Conservation (phyloP, 73 alveolate genomes). For the Paramecium tetraurelia region DNA sequence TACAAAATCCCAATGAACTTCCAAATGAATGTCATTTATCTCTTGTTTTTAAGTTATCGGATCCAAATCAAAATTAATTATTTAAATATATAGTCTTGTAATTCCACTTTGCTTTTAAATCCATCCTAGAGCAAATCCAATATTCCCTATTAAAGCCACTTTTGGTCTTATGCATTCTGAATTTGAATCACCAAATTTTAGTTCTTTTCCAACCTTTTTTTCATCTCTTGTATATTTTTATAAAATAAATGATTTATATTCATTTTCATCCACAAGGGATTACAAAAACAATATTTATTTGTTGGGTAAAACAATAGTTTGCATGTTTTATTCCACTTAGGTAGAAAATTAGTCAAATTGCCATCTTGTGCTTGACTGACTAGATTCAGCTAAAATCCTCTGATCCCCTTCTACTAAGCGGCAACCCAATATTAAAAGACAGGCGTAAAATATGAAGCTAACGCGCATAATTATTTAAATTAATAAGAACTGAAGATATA, state of each 20-base stretch:
- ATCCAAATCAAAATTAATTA: not conserved
- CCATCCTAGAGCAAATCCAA: slow-evolving; percentile 2
- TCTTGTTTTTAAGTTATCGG: not conserved
- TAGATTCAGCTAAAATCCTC: not conserved
- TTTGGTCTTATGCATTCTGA: not conserved
- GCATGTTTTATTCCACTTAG: not conserved
- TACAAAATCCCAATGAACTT: slow-evolving; percentile 17
- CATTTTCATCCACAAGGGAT: not conserved
- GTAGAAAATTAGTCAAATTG: not conserved
- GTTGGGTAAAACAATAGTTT: not conserved
- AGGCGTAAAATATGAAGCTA: not conserved
- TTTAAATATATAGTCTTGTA: not conserved
- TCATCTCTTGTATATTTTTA: not conserved
- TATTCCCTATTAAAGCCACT: not conserved
- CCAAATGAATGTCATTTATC: not conserved
- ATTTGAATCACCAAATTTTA: not conserved
- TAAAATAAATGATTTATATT: not conserved
- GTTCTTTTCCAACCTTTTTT: not conserved
- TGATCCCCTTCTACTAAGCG: not conserved
- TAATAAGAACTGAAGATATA: not conserved
- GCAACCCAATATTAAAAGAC: not conserved
- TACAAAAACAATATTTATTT: not conserved
- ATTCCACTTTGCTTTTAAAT: not conserved
- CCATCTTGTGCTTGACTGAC: not conserved
- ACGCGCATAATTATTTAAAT: not conserved